Percentiles rank a stretch among this genome's conserved stretches.
Evolutionary conservation across 2,329 filamentous ascomycete genomes (phyloP).

Genomic region (Fonsecaea multimorphosa): DNA sequence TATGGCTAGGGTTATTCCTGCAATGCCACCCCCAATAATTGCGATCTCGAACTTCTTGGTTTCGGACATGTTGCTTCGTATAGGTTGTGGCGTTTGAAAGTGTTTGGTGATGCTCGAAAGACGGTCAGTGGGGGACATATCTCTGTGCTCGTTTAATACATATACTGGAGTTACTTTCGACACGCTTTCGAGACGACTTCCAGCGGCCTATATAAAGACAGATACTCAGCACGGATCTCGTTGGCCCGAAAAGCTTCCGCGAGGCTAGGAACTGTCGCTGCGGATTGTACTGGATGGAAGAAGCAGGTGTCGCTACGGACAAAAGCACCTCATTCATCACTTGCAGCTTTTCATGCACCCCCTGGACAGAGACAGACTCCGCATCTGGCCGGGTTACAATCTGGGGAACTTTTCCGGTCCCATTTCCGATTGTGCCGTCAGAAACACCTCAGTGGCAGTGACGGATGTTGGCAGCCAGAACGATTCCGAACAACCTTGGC

Average conservation of each 20-base stretch:
- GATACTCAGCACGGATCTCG: background rate
- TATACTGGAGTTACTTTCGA: background rate
- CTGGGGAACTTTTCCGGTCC: background rate
- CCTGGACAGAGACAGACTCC: background rate
- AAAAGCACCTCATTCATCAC: background rate
- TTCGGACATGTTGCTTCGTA: background rate
- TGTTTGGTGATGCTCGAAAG: background rate
- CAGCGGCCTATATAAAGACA: background rate
- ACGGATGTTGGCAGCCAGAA: background rate
- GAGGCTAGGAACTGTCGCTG: background rate
- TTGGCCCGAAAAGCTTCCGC: slow-evolving; percentile 12
- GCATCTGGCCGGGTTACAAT: background rate
- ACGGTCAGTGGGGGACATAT: background rate
- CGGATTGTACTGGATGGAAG: background rate
- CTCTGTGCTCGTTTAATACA: background rate
- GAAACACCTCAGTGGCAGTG: background rate
- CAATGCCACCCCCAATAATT: slow-evolving; percentile 45
- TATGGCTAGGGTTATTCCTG: slow-evolving; percentile 39
- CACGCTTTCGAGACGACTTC: background rate
- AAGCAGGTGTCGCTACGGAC: background rate
- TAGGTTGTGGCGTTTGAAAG: background rate
- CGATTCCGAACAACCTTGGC: background rate
- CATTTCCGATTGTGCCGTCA: background rate
- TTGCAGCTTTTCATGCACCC: background rate
- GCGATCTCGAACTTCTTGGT: slow-evolving; percentile 40